A percentile compares a stretch with the other conserved stretches of the same genome.
phyloP scores from a whole-genome alignment of 371 early-diverging fungal genomes.

The Actinomortierella ambigua region DNA sequence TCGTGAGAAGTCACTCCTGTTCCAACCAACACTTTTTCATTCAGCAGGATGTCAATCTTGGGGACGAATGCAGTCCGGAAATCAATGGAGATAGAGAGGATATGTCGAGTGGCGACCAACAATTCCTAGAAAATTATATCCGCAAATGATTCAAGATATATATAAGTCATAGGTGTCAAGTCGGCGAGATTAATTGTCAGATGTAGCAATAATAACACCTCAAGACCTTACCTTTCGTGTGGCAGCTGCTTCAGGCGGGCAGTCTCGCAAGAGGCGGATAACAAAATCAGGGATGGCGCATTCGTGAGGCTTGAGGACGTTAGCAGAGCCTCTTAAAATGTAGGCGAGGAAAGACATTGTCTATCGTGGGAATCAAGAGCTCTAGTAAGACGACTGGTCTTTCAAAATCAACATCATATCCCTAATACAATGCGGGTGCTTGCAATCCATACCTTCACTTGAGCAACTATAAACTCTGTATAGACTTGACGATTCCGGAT shows the following conservation, averaged over 20 bases:
- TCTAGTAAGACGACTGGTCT: not conserved
- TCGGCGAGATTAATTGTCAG: not conserved
- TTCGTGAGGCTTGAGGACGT: constrained; percentile 73
- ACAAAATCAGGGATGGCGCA: constrained; percentile 88
- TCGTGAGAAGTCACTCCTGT: constrained; percentile 93
- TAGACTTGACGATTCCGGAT: constrained; percentile 77
- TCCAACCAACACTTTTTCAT: constrained; percentile 92
- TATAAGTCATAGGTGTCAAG: too few species aligned
- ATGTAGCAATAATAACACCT: not conserved
- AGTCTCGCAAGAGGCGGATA: constrained; percentile 85
- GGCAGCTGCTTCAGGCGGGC: constrained; percentile 92
- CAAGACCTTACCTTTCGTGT: constrained; percentile 76
- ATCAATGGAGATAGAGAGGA: constrained; percentile 91
- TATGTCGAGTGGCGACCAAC: constrained; percentile 93
- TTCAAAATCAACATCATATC: not conserved
- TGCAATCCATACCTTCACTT: constrained; percentile 76
- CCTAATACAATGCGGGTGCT: too few species aligned
- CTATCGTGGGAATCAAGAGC: constrained; percentile 41
- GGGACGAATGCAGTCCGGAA: constrained; percentile 87
- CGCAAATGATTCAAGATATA: not conserved
- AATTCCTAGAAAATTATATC: constrained; percentile 68
- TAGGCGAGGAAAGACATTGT: constrained; percentile 97
- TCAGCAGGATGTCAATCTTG: constrained; percentile 86
- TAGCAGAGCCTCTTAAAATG: constrained; percentile 82
- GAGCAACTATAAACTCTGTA: constrained; percentile 85